A percentile compares a stretch with the other conserved stretches of the same genome.
Conservation (phyloP, 2,329 filamentous ascomycete genomes). For the Leptographium flavum region DNA sequence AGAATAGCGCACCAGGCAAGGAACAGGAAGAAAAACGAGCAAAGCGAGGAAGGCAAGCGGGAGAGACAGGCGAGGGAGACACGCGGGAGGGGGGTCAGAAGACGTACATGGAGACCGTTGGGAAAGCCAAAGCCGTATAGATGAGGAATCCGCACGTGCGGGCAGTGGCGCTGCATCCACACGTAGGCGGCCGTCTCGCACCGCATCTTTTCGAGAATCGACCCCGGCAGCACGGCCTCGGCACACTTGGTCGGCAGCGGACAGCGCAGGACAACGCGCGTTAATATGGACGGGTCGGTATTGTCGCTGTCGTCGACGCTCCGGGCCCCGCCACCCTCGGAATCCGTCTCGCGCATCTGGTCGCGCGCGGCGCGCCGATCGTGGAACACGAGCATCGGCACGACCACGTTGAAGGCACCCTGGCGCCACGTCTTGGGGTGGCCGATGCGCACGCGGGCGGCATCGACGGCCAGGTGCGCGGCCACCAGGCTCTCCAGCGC, state of each 20-base stretch:
- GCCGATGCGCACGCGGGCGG: conserved; percentile 1
- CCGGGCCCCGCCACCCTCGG: neutral
- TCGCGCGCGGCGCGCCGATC: neutral
- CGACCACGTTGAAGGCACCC: conserved; percentile 4
- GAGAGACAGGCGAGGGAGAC: too few relatives aligned
- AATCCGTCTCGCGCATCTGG: neutral
- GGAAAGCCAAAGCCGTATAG: neutral
- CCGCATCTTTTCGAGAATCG: conserved; percentile 24
- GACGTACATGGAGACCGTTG: neutral
- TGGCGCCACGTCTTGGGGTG: conserved; percentile 3
- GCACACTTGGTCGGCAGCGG: conserved; percentile 20
- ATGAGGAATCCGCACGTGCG: too few relatives aligned
- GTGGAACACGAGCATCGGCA: conserved; percentile 3
- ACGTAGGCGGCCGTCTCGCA: conserved; percentile 23
- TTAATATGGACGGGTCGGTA: too few relatives aligned
- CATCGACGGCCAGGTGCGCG: neutral
- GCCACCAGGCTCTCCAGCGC: conserved; percentile 3
- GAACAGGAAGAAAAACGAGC: neutral
- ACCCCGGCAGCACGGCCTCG: conserved; percentile 20
- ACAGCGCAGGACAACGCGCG: conserved; percentile 7
- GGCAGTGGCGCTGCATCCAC: conserved; percentile 23
- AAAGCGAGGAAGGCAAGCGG: too few relatives aligned
- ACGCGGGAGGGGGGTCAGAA: neutral
- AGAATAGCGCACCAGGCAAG: too few relatives aligned
- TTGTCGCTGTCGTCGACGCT: too few relatives aligned